phyloP scores from a whole-genome alignment of 352 stramenopile species.

The Nothophytophthora sp. region DNA sequence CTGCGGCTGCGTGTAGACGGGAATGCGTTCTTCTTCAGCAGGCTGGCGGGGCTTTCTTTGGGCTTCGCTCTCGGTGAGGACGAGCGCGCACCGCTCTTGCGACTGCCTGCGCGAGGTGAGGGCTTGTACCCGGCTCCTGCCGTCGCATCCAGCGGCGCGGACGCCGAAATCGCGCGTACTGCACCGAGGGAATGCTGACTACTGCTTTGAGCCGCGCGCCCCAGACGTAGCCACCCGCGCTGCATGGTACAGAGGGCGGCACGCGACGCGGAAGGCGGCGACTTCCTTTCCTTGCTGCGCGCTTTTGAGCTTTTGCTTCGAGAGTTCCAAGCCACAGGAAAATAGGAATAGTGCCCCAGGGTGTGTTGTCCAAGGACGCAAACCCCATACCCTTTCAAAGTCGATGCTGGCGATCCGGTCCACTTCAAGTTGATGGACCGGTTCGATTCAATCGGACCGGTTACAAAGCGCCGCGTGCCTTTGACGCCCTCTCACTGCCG shows the following conservation, averaged over 20 bases:
- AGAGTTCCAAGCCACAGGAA: too few relatives aligned
- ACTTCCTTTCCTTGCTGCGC: background rate
- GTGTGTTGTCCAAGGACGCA: too few relatives aligned
- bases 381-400: too few relatives aligned
- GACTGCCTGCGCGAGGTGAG: background rate
- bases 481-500: background rate
- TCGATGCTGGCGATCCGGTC: too few relatives aligned
- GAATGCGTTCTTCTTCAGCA: background rate
- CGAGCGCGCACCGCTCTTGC: too few relatives aligned
- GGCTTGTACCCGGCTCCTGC: background rate
- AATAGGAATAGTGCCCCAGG: too few relatives aligned
- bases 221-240: conserved; percentile 14
- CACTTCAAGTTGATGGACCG: background rate
- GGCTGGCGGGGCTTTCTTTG: conserved; percentile 6
- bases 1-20: conserved; percentile 2
- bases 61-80: too few relatives aligned
- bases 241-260: conserved; percentile 19
- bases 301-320: background rate
- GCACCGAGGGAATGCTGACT: background rate
- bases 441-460: background rate
- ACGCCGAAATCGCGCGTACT: conserved; percentile 18
- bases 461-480: background rate
- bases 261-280: background rate
- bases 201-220: conserved; percentile 6
- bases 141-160: conserved; percentile 1